Conservation (phyloP, 2,329 filamentous ascomycete species). For the Lachnellula arida region DNA sequence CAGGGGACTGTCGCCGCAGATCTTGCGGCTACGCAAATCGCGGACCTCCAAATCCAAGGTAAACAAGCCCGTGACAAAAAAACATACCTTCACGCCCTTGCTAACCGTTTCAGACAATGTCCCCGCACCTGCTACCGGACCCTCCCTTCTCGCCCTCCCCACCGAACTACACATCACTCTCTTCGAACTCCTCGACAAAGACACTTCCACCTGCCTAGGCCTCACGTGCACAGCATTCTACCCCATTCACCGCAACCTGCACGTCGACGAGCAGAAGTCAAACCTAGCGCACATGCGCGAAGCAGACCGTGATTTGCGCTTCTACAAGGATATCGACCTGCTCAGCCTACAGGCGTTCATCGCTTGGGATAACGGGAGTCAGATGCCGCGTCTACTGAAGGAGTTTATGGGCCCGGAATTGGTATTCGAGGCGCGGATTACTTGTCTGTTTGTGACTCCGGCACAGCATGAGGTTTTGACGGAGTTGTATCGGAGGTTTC, state of each 20-base stretch:
- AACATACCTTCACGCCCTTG: too few relatives aligned
- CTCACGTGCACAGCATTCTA: conserved; percentile 28
- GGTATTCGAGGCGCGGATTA: neutral
- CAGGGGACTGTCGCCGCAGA: too few relatives aligned
- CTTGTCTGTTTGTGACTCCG: neutral
- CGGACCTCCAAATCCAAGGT: too few relatives aligned
- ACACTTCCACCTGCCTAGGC: conserved; percentile 9
- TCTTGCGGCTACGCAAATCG: too few relatives aligned
- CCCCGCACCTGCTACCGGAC: neutral
- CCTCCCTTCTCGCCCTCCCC: conserved; percentile 13
- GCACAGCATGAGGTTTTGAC: neutral
- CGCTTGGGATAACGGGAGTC: conserved; percentile 3
- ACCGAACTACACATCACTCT: neutral
- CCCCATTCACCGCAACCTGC: conserved; percentile 13
- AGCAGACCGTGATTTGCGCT: neutral
- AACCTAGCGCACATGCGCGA: neutral
- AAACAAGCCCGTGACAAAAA: too few relatives aligned
- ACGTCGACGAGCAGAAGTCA: neutral
- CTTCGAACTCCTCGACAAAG: conserved; percentile 19
- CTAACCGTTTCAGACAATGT: too few relatives aligned
- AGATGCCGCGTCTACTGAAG: neutral
- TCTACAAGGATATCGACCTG: neutral
- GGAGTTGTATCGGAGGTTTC: neutral
- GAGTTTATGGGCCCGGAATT: neutral
- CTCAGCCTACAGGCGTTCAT: conserved; percentile 3